A percentile compares a stretch with the other conserved stretches of the same genome.
Conservation (phyloP, 2,329 filamentous ascomycete species). For the Botrytis byssoidea region DNA sequence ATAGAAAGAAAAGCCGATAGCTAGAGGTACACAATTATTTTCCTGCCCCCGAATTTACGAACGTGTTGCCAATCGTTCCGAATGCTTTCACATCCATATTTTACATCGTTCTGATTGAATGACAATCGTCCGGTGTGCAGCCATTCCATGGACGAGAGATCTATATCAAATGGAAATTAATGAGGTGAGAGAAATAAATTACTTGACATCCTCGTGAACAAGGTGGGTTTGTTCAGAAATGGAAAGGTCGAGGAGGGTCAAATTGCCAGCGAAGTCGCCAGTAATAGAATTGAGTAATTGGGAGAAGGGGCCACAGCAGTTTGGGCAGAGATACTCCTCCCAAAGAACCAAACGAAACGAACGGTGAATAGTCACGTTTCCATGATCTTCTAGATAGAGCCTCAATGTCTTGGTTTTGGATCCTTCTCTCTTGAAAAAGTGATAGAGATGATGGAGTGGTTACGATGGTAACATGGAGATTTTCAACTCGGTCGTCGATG, state of each 20-base stretch:
- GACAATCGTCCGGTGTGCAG: neutral
- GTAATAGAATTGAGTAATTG: conserved; percentile 1
- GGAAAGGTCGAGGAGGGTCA: conserved; percentile 24
- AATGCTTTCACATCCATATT: neutral
- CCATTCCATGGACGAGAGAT: neutral
- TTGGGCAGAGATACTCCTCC: conserved; percentile 3
- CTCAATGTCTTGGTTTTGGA: conserved; percentile 14
- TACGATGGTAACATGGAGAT: neutral
- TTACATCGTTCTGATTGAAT: neutral
- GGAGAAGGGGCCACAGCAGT: neutral
- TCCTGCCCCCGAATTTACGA: neutral
- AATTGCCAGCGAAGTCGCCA: conserved; percentile 20
- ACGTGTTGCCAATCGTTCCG: conserved; percentile 19
- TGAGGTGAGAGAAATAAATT: neutral
- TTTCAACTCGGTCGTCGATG: neutral
- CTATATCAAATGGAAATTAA: conserved; percentile 1
- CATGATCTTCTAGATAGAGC: conserved; percentile 3
- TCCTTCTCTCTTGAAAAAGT: neutral
- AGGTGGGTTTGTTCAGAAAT: conserved; percentile 12
- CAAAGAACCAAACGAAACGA: conserved; percentile 8
- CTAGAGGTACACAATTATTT: conserved; percentile 11
- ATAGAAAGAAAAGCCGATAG: conserved; percentile 3
- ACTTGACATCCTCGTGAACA: neutral
- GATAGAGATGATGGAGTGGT: conserved; percentile 6
- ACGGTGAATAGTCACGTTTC: conserved; percentile 14